A percentile compares a stretch with the other conserved stretches of the same genome.
phyloP scores from a whole-genome alignment of 2,329 filamentous ascomycete species.

The Pseudogymnoascus sp. region DNA sequence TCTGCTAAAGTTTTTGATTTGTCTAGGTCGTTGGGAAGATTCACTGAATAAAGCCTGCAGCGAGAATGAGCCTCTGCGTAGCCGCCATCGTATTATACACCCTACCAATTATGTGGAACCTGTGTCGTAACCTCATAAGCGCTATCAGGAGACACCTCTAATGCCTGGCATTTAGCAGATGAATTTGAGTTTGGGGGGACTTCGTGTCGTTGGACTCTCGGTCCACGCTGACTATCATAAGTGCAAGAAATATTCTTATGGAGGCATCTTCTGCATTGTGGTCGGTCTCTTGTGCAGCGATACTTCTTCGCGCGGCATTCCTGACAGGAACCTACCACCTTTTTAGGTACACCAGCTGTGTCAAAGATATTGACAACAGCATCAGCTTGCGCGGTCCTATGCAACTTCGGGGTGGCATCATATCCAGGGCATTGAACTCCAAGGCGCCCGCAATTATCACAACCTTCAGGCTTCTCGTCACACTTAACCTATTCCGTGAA shows the following conservation, averaged over 20 bases:
- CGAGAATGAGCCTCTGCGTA: neutral
- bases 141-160: neutral
- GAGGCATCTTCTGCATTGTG: constrained; percentile 25
- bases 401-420: constrained; percentile 7
- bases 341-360: constrained; percentile 25
- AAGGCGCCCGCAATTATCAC: constrained; percentile 21
- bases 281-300: constrained; percentile 24
- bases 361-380: constrained; percentile 25
- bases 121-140: neutral
- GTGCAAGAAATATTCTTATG: constrained; percentile 18
- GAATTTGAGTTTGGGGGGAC: neutral
- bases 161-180: neutral
- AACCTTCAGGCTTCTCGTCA: constrained; percentile 19
- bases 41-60: neutral
- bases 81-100: neutral
- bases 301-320: constrained; percentile 25
- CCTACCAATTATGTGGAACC: neutral
- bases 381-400: neutral
- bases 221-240: constrained; percentile 12
- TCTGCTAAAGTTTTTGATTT: neutral
- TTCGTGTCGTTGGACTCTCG: neutral
- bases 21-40: neutral
- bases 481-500: constrained; percentile 20
- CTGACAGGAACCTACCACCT: constrained; percentile 24
- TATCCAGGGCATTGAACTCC: constrained; percentile 25